Evolutionary conservation across 345 rosid genomes (phyloP).

Genomic region (Arabis alpina): DNA sequence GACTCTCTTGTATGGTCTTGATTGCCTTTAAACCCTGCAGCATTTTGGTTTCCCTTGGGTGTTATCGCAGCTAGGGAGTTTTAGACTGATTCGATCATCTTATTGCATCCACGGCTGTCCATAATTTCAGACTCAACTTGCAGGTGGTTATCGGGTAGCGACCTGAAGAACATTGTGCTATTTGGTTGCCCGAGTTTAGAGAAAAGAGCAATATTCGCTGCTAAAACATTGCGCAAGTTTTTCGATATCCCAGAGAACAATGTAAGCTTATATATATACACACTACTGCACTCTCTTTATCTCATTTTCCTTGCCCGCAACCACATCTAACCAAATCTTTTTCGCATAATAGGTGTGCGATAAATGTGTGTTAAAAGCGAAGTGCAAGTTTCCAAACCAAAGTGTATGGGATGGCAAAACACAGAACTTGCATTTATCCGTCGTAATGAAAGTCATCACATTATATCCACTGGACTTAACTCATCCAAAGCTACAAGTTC

Average conservation of each 20-base stretch:
- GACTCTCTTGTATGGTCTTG: constrained; percentile 16
- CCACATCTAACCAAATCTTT: constrained; percentile 12
- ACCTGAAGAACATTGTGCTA: constrained; percentile 63
- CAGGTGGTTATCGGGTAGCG: constrained; percentile 84
- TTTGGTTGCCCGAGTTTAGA: constrained; percentile 76
- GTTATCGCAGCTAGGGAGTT: constrained; percentile 6
- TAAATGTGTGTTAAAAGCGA: constrained; percentile 59
- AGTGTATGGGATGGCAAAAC: constrained; percentile 51
- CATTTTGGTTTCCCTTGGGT: not conserved
- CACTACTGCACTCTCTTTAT: constrained; percentile 14
- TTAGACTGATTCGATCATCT: not conserved
- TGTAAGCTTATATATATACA: constrained; percentile 46
- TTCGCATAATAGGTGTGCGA: constrained; percentile 64
- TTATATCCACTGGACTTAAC: constrained; percentile 61
- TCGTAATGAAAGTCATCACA: constrained; percentile 62
- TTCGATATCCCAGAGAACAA: constrained; percentile 66
- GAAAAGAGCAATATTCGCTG: constrained; percentile 57
- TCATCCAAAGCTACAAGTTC: constrained; percentile 53
- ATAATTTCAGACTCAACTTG: constrained; percentile 37
- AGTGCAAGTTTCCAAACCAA: constrained; percentile 68
- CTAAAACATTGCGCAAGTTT: constrained; percentile 70
- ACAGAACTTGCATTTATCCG: constrained; percentile 53
- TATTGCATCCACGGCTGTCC: not conserved
- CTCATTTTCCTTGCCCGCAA: not conserved
- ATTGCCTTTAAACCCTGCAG: constrained; percentile 10